phyloP scores from a whole-genome alignment of 129 eudicot genomes.

The Pulicaria dysenterica region DNA sequence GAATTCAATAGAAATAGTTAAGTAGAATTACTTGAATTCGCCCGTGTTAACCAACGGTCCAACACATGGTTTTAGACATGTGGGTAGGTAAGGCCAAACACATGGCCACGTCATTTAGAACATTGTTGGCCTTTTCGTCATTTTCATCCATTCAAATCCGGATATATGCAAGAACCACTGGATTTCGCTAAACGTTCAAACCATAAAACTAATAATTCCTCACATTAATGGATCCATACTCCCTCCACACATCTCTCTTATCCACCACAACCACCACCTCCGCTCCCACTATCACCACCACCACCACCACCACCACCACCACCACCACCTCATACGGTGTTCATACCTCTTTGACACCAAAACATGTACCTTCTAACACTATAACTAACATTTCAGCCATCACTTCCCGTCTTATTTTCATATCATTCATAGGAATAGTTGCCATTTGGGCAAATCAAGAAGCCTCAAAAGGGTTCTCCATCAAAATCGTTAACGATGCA shows the following conservation, averaged over 20 bases:
- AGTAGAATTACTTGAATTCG: no score
- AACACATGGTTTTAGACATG: background rate
- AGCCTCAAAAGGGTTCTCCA: slow-evolving; percentile 64
- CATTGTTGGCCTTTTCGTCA: background rate
- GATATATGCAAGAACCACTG: background rate
- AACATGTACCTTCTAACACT: background rate
- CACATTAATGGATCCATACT: slow-evolving; percentile 24
- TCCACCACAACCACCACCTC: slow-evolving; percentile 14
- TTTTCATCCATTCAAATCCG: slow-evolving; percentile 10
- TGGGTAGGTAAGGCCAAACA: background rate
- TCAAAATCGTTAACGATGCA: slow-evolving; percentile 52
- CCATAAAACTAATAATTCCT: background rate
- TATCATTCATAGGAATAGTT: slow-evolving; percentile 39
- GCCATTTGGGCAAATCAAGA: slow-evolving; percentile 66
- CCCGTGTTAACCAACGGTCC: background rate
- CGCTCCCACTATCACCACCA: background rate
- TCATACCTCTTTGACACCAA: slow-evolving; percentile 8
- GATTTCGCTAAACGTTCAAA: background rate
- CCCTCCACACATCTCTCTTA: slow-evolving; percentile 34
- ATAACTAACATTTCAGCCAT: slow-evolving; percentile 31
- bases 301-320: background rate
- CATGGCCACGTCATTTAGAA: slow-evolving; percentile 13
- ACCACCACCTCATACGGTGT: background rate
- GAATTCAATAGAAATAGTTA: no score
- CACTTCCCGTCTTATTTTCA: slow-evolving; percentile 36